phyloP scores from a whole-genome alignment of 2,329 filamentous ascomycete genomes.

The Metarhizium sp. region DNA sequence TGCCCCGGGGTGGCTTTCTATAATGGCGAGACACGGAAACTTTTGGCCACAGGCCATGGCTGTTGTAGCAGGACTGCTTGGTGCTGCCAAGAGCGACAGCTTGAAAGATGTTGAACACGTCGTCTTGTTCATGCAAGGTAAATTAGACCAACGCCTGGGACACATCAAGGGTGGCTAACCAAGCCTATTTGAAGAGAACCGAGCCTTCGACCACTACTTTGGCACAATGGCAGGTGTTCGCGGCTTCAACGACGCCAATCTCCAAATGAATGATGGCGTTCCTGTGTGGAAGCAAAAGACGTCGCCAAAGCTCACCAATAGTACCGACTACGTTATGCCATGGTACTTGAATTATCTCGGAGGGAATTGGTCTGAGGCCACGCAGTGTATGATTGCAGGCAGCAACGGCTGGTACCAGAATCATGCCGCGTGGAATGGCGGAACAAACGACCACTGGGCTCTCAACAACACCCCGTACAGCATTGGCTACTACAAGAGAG shows the following conservation, averaged over 20 bases:
- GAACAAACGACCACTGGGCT: slow-evolving; percentile 42
- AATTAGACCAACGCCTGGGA: too few species aligned
- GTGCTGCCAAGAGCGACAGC: too few species aligned
- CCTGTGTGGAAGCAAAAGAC: slow-evolving; percentile 35
- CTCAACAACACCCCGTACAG: slow-evolving; percentile 10
- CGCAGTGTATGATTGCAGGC: slow-evolving; percentile 42
- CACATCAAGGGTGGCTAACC: too few species aligned
- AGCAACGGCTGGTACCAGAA: slow-evolving; percentile 41
- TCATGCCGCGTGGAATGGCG: slow-evolving; percentile 38
- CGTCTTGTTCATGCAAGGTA: slow-evolving; percentile 41
- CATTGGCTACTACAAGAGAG: slow-evolving; percentile 38
- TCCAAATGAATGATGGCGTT: slow-evolving; percentile 23
- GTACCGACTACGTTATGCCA: slow-evolving; percentile 37
- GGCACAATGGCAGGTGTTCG: slow-evolving; percentile 45
- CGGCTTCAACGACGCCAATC: slow-evolving; percentile 38
- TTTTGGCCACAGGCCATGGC: too few species aligned
- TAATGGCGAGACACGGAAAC: too few species aligned
- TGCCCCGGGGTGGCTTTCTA: too few species aligned
- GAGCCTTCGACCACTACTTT: slow-evolving; percentile 33
- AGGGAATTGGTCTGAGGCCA: slow-evolving; percentile 33
- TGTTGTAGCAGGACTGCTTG: too few species aligned
- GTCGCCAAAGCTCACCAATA: slow-evolving; percentile 18
- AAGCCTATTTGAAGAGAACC: slow-evolving; percentile 22
- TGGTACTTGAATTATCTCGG: slow-evolving; percentile 40
- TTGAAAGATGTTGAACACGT: slow-evolving; percentile 43